Conservation (phyloP, 257 asterid species). For the Thymus quinquecostatus region DNA sequence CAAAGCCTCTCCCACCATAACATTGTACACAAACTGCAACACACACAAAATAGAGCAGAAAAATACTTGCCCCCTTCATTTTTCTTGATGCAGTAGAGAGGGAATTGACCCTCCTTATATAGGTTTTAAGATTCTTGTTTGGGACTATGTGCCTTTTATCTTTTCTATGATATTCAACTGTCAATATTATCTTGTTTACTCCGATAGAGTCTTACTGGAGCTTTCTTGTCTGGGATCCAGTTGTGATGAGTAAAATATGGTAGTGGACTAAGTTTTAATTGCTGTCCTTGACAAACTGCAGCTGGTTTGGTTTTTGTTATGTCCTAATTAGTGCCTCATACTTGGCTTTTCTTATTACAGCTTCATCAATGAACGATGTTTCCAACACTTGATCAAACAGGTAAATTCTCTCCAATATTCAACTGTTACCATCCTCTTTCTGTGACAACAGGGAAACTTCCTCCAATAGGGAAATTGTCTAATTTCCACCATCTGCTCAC, state of each 20-base stretch:
- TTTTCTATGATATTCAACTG: not conserved
- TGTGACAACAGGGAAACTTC: not conserved
- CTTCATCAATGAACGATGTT: not conserved
- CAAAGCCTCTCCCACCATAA: constrained; percentile 23
- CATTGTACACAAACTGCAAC: constrained; percentile 32
- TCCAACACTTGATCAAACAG: not conserved
- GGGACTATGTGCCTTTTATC: not conserved
- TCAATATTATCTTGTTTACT: not conserved
- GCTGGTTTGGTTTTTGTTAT: not conserved
- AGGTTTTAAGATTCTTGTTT: not conserved
- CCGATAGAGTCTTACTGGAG: not conserved
- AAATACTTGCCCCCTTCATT: constrained; percentile 17
- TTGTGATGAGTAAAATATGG: not conserved
- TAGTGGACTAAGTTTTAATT: not conserved
- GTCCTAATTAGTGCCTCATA: too few relatives aligned
- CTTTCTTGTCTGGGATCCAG: not conserved
- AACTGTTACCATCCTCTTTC: not conserved
- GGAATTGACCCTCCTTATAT: not conserved
- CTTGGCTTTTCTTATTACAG: too few relatives aligned
- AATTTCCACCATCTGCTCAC: not conserved
- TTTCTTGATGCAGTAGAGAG: not conserved
- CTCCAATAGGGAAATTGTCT: not conserved
- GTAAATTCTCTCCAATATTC: not conserved
- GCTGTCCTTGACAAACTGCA: not conserved
- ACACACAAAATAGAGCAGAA: constrained; percentile 19